Conservation (phyloP, 495 filamentous ascomycete genomes). For the Aspergillus saccharolyticus region DNA sequence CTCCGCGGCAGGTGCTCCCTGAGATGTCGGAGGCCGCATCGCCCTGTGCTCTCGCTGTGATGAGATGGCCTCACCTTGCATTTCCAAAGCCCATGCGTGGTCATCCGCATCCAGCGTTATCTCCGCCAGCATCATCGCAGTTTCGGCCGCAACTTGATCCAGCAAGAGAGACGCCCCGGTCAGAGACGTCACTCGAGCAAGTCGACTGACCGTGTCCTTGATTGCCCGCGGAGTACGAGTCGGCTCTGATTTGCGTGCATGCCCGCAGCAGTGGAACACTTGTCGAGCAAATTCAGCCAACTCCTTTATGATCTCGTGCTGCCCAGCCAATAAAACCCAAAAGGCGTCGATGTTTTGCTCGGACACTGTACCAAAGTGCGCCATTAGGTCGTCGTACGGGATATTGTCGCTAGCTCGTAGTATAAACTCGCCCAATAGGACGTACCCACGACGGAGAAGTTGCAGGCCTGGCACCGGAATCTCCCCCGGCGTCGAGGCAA, state of each 20-base stretch:
- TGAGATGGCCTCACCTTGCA: constrained; percentile 34
- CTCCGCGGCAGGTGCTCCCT: constrained; percentile 14
- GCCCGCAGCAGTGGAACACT: constrained; percentile 34
- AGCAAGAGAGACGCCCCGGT: constrained; percentile 28
- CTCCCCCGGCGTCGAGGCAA: constrained; percentile 3
- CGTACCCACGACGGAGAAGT: constrained; percentile 33
- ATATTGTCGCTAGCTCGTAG: constrained; percentile 28
- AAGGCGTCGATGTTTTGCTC: constrained; percentile 19
- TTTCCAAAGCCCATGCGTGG: constrained; percentile 44
- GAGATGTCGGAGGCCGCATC: constrained; percentile 9
- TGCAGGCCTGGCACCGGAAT: constrained; percentile 19
- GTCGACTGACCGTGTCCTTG: constrained; percentile 27
- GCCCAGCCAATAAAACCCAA: constrained; percentile 23
- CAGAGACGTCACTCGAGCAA: constrained; percentile 22
- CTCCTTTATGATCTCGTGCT: constrained; percentile 34
- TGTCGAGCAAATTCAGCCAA: constrained; percentile 33
- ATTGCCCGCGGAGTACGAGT: constrained; percentile 22
- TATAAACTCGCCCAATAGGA: constrained; percentile 32
- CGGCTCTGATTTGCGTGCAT: constrained; percentile 21
- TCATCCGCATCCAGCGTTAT: constrained; percentile 42
- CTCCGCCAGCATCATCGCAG: constrained; percentile 46
- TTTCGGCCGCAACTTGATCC: constrained; percentile 39
- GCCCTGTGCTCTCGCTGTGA: constrained; percentile 12
- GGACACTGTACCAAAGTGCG: constrained; percentile 13
- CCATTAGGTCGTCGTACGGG: constrained; percentile 2